phyloP scores from a whole-genome alignment of 2,329 filamentous ascomycete species.

The Plectosphaerella plurivora region DNA sequence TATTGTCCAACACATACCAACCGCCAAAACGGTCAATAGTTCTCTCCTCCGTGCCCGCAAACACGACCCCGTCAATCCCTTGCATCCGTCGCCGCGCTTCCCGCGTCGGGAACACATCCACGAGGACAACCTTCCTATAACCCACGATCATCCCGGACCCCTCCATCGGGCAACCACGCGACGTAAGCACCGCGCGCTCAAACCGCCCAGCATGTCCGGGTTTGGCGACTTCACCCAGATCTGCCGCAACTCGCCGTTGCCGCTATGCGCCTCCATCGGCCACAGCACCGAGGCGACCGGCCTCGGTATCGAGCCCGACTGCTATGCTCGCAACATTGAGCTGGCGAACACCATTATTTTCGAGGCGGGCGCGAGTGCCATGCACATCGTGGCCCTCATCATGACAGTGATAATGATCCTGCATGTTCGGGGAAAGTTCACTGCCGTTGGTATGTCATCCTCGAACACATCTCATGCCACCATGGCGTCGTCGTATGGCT shows the following conservation, averaged over 20 bases:
- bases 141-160: neutral
- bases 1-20: neutral
- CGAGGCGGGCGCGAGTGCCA: slow-evolving; percentile 82
- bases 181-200: neutral
- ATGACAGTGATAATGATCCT: slow-evolving; percentile 98
- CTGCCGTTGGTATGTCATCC: slow-evolving; percentile 73
- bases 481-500: no score
- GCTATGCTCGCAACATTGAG: slow-evolving; percentile 93
- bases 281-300: slow-evolving; percentile 64
- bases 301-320: slow-evolving; percentile 78
- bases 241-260: slow-evolving; percentile 80
- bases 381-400: slow-evolving; percentile 83
- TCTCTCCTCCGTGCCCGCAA: neutral
- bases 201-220: slow-evolving; percentile 56
- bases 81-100: neutral
- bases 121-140: neutral
- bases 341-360: slow-evolving; percentile 98
- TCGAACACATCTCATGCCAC: neutral
- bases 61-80: neutral
- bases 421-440: slow-evolving; percentile 96
- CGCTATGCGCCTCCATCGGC: slow-evolving; percentile 82
- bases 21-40: neutral
- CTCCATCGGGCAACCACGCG: neutral
- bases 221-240: slow-evolving; percentile 89
- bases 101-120: neutral